phyloP scores from a whole-genome alignment of 176 grass and related monocot species.

The Eleusine indica region DNA sequence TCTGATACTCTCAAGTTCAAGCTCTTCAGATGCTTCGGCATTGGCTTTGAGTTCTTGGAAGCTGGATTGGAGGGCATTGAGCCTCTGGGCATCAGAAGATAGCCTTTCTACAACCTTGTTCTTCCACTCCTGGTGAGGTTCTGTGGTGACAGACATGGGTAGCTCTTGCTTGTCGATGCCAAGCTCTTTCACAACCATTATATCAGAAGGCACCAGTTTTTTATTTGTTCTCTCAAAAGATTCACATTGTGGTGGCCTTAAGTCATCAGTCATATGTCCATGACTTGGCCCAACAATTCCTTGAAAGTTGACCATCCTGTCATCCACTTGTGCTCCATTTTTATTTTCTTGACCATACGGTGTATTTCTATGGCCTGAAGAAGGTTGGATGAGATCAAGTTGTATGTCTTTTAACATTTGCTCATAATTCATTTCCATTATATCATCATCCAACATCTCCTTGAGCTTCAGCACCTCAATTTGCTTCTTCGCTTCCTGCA shows the following conservation, averaged over 20 bases:
- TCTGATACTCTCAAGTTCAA: slow-evolving; percentile 57
- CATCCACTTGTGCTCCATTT: slow-evolving; percentile 49
- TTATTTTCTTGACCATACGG: slow-evolving; percentile 36
- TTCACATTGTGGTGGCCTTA: slow-evolving; percentile 49
- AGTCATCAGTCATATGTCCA: slow-evolving; percentile 47
- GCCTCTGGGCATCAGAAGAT: slow-evolving; percentile 72
- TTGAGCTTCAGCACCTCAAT: slow-evolving; percentile 78
- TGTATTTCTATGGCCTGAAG: slow-evolving; percentile 43
- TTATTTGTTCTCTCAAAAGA: slow-evolving; percentile 53
- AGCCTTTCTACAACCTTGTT: slow-evolving; percentile 66
- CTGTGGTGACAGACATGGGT: slow-evolving; percentile 32
- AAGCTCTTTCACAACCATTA: slow-evolving; percentile 75
- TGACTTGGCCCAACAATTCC: slow-evolving; percentile 51
- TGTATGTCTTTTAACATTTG: slow-evolving; percentile 86
- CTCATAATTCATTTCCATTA: slow-evolving; percentile 54
- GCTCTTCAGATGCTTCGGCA: slow-evolving; percentile 60
- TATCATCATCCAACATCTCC: slow-evolving; percentile 67
- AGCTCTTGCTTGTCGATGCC: slow-evolving; percentile 77
- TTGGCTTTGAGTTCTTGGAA: slow-evolving; percentile 71
- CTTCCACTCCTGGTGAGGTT: slow-evolving; percentile 71
- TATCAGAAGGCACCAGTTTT: slow-evolving; percentile 44
- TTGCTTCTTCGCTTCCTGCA: slow-evolving; percentile 76
- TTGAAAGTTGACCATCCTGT: slow-evolving; percentile 50
- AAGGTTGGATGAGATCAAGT: slow-evolving; percentile 74
- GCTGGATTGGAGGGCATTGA: slow-evolving; percentile 65